phyloP scores from a whole-genome alignment of 805 yeast genomes.

The Metschnikowia hibisci region DNA sequence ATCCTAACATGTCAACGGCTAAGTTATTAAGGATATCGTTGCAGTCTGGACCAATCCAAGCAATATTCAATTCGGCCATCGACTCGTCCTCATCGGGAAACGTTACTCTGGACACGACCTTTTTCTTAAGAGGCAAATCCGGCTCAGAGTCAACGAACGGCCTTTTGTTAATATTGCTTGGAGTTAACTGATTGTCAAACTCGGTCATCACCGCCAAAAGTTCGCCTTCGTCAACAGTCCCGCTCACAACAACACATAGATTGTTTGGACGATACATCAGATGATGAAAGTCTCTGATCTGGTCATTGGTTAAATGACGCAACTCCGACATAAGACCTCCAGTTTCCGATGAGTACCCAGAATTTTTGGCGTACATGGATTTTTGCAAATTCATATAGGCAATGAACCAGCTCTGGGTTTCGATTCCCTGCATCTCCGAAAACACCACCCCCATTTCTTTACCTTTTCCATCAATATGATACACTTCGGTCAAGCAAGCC shows the following conservation, averaged over 20 bases:
- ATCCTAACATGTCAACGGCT: constrained; percentile 68
- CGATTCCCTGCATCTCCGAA: constrained; percentile 95
- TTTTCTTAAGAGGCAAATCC: constrained; percentile 40
- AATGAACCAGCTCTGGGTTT: constrained; percentile 69
- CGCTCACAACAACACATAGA: constrained; percentile 77
- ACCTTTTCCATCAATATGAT: constrained; percentile 87
- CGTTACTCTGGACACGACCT: constrained; percentile 49
- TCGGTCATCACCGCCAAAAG: constrained; percentile 53
- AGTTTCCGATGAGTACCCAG: constrained; percentile 90
- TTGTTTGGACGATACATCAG: constrained; percentile 77
- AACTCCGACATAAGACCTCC: constrained; percentile 84
- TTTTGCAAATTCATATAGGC: constrained; percentile 58
- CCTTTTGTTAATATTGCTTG: constrained; percentile 41
- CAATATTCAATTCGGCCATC: constrained; percentile 66
- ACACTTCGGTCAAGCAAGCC: constrained; percentile 91
- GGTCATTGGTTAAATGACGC: constrained; percentile 65
- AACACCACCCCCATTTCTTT: constrained; percentile 95
- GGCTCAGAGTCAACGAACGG: constrained; percentile 75
- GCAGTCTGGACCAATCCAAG: constrained; percentile 80
- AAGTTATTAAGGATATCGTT: constrained; percentile 49
- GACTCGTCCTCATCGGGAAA: constrained; percentile 91
- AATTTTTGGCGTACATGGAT: constrained; percentile 47
- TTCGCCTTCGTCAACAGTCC: constrained; percentile 75
- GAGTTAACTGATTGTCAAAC: constrained; percentile 58
- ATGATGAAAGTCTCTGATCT: constrained; percentile 72